These are phyloP conservation scores for Jasminum sambac DNA, from an alignment of 257 asterid species.

Conservation along the genomic window DNA sequence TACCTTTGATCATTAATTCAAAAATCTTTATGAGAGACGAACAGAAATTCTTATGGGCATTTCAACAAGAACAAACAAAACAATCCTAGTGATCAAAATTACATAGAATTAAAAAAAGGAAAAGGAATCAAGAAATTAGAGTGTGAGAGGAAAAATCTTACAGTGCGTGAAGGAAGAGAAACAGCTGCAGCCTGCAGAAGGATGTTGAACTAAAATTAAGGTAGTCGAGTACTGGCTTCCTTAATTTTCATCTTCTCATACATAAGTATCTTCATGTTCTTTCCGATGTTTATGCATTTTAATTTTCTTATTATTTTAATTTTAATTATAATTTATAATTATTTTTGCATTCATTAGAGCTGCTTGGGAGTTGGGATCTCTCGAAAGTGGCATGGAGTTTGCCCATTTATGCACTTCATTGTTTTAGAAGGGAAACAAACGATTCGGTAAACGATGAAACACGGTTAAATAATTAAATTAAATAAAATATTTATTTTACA, in stretches of 20 bases:
- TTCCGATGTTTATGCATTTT: not conserved
- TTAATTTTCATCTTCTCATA: not conserved
- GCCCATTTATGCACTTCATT: not conserved
- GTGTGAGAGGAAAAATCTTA: not conserved
- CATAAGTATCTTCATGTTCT: not conserved
- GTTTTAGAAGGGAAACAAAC: slow-evolving; percentile 25
- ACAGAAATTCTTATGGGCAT: slow-evolving; percentile 28
- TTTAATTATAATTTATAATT: slow-evolving; percentile 16
- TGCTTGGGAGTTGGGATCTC: slow-evolving; percentile 22
- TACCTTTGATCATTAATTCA: slow-evolving; percentile 13
- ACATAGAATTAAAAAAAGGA: not conserved
- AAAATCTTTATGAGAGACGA: not conserved
- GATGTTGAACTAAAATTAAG: not conserved
- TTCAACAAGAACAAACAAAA: slow-evolving; percentile 24
- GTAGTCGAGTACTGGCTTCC: slow-evolving; percentile 15
- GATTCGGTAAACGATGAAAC: not conserved
- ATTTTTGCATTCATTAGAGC: not conserved
- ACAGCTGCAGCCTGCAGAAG: slow-evolving; percentile 9
- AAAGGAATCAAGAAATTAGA: not conserved
- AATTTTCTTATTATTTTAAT: slow-evolving; percentile 2
- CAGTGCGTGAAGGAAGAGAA: slow-evolving; percentile 14
- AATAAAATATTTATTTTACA: too few relatives aligned
- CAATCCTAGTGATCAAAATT: slow-evolving; percentile 9
- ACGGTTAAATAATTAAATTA: too few relatives aligned
- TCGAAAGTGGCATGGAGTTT: not conserved